Evolutionary conservation across 2,329 filamentous ascomycete species (phyloP).

Genomic region (Nemania diffusa): DNA sequence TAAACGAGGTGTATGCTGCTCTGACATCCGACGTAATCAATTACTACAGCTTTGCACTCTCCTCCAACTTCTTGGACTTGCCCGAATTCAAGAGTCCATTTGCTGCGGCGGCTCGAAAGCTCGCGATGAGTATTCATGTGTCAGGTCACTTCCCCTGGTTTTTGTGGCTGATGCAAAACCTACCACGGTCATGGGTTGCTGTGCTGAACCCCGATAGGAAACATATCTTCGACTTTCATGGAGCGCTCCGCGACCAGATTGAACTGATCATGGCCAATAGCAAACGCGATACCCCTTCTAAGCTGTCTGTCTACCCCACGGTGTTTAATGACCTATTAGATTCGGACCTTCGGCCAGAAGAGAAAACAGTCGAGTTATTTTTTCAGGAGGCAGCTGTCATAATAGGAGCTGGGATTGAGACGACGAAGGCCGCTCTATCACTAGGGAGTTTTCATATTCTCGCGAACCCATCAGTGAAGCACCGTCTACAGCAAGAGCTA

Average conservation of each 20-base stretch:
- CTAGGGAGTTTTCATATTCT: constrained; percentile 6
- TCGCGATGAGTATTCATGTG: background rate
- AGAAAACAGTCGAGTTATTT: background rate
- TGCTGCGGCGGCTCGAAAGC: background rate
- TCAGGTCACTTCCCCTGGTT: background rate
- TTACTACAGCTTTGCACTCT: background rate
- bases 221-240: background rate
- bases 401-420: constrained; percentile 13
- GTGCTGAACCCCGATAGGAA: background rate
- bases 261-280: background rate
- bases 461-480: background rate
- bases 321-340: background rate
- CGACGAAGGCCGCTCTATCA: constrained; percentile 3
- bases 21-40: background rate
- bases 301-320: background rate
- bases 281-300: background rate
- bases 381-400: background rate
- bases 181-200: background rate
- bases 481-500: constrained; percentile 8
- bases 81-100: background rate
- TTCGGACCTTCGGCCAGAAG: background rate
- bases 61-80: background rate
- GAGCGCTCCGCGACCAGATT: background rate
- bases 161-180: background rate
- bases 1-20: background rate